These are phyloP conservation scores for Wallacemonas sp. DNA, from an alignment of 208 protist genomes.

Conservation along the genomic window DNA sequence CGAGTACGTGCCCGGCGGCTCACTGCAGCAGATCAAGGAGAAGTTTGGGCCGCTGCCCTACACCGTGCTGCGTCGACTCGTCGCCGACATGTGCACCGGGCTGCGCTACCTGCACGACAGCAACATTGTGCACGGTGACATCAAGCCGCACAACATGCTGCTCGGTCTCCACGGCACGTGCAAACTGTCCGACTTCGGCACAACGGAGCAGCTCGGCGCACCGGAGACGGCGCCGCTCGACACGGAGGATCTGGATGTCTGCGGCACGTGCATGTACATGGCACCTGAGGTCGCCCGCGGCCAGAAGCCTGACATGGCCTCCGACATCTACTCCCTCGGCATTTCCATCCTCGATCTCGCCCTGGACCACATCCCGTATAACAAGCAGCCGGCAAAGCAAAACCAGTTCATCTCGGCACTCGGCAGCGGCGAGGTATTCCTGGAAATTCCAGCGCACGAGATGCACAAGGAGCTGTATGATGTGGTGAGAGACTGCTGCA, in stretches of 20 bases:
- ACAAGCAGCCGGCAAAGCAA: slow-evolving; percentile 1
- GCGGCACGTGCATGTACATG: slow-evolving; percentile 84
- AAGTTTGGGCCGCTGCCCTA: slow-evolving; percentile 65
- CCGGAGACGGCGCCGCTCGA: slow-evolving; percentile 17
- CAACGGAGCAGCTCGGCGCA: slow-evolving; percentile 27
- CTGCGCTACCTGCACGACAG: slow-evolving; percentile 77
- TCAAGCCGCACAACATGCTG: slow-evolving; percentile 90
- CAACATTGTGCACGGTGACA: slow-evolving; percentile 77
- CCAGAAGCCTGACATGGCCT: slow-evolving; percentile 48
- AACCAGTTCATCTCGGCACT: slow-evolving; percentile 9
- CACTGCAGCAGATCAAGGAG: slow-evolving; percentile 67
- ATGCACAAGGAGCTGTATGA: slow-evolving; percentile 51
- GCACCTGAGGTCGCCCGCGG: slow-evolving; percentile 76
- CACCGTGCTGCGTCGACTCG: slow-evolving; percentile 66
- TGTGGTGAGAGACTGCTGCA: slow-evolving; percentile 54
- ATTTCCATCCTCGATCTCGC: slow-evolving; percentile 81
- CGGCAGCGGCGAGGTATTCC: slow-evolving; percentile 7
- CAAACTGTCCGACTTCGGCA: slow-evolving; percentile 89
- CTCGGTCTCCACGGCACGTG: slow-evolving; percentile 76
- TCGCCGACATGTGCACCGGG: slow-evolving; percentile 72
- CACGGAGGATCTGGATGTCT: slow-evolving; percentile 52
- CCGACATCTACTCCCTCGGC: slow-evolving; percentile 84
- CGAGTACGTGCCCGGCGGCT: slow-evolving; percentile 85
- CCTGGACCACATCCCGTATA: slow-evolving; percentile 63
- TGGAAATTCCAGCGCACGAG: slow-evolving; percentile 49